Conservation (phyloP, 2,329 filamentous ascomycete species). For the Penicillium sp. region DNA sequence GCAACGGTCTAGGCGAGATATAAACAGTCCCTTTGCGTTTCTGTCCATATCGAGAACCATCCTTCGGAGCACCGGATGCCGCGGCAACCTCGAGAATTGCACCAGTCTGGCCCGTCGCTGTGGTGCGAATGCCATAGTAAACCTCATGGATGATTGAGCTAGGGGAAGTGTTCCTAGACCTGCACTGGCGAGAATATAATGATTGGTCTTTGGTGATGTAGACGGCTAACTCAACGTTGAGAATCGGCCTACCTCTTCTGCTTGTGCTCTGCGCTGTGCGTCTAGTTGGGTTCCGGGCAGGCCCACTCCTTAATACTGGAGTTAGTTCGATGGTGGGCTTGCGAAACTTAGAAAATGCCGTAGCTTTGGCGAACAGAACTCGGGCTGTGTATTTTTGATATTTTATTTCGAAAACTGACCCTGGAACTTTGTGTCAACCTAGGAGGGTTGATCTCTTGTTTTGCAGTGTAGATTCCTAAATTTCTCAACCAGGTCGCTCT, state of each 20-base stretch:
- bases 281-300: slow-evolving; percentile 33
- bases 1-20: slow-evolving; percentile 48
- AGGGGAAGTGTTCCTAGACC: slow-evolving; percentile 50
- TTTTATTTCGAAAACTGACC: background rate
- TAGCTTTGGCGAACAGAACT: slow-evolving; percentile 15
- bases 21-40: slow-evolving; percentile 47
- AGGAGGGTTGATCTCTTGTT: background rate
- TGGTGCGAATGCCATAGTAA: slow-evolving; percentile 44
- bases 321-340: slow-evolving; percentile 22
- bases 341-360: slow-evolving; percentile 20
- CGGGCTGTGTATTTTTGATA: background rate
- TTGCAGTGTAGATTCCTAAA: background rate
- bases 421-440: too few species aligned
- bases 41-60: slow-evolving; percentile 51
- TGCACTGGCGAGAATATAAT: slow-evolving; percentile 52
- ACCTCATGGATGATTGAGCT: slow-evolving; percentile 50
- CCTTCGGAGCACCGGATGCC: slow-evolving; percentile 28
- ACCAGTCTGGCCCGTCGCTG: slow-evolving; percentile 35
- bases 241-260: slow-evolving; percentile 42
- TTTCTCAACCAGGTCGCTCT: background rate
- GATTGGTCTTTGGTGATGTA: slow-evolving; percentile 34
- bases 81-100: slow-evolving; percentile 40
- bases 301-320: slow-evolving; percentile 22
- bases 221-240: slow-evolving; percentile 47
- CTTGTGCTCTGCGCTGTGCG: slow-evolving; percentile 35